These are phyloP conservation scores for Brettanomyces naardenensis DNA, from an alignment of 805 yeast species.

Conservation along the genomic window DNA sequence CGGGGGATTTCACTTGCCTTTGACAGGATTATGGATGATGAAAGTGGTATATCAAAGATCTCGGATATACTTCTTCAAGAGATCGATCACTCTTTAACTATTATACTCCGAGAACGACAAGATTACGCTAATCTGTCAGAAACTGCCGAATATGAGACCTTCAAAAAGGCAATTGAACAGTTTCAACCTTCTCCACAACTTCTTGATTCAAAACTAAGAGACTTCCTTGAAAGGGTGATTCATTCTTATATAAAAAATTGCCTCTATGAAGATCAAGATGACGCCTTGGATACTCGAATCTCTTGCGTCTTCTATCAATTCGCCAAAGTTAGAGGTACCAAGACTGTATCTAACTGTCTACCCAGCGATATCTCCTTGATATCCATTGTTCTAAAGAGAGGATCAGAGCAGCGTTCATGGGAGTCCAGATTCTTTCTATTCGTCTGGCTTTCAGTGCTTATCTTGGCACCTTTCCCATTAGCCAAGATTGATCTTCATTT, in stretches of 20 bases:
- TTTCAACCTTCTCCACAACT: constrained; percentile 49
- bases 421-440: constrained; percentile 35
- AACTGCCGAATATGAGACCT: background rate
- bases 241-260: constrained; percentile 17
- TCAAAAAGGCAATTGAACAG: constrained; percentile 24
- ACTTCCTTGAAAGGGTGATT: constrained; percentile 26
- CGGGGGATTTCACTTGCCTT: no score
- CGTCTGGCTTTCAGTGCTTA: constrained; percentile 65
- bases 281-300: constrained; percentile 7
- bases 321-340: constrained; percentile 59
- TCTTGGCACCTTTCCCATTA: constrained; percentile 69
- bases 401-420: constrained; percentile 13
- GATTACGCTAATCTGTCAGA: background rate
- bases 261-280: constrained; percentile 2
- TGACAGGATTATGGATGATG: no score
- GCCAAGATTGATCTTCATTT: constrained; percentile 27
- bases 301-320: constrained; percentile 46
- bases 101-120: background rate
- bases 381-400: constrained; percentile 24
- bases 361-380: constrained; percentile 51
- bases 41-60: constrained; percentile 22
- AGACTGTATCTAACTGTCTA: constrained; percentile 49
- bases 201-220: constrained; percentile 33
- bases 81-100: constrained; percentile 5
- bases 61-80: constrained; percentile 16